Evolutionary conservation across 768 basidiomycete species (phyloP), one percentile per base, ranked within the genome.

Genomic region (Phaffia tasmanica): DNA sequence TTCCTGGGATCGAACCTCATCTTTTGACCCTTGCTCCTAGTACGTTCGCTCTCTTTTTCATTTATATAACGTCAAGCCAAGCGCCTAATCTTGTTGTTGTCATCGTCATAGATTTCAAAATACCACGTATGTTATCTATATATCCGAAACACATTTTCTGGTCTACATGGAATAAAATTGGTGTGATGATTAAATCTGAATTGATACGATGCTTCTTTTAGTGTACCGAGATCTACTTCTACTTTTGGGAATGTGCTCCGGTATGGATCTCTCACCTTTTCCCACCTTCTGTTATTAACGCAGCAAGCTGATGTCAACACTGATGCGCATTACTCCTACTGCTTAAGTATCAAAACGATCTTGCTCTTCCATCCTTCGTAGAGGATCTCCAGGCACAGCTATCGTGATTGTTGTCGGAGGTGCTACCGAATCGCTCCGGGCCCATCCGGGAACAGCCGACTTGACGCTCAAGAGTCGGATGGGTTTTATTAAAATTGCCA

Each of bases 341-440:
- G 15, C n/a, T 54, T 11, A 42, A 42, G 95, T 99, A 27, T 90
- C 88, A 72, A 93, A 89, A 76, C 81, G 69, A 87, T 57, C 88
- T 1, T 99, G 95, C 76, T 85, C 86, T 47, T 91, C 90, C 76
- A 94, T 97, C 67, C 79, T 99, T 81, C 83, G 23, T 1, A 65
- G 79, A 81, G 79, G 79, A 23, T 73, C 77, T 0, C 59, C 25
- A 21, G 80, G 80, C 14, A 72, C 72, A 21, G 84, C 90, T 0
- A 91, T 98, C 72, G 88, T 87, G 3, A 98, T 99, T 67, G 93
- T 99, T 3, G 86, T 99, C 1, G 95, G 95, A 0, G 95, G 95
- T 27, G 94, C 95, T 0, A 86, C 93, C 19, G 95, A 98, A 79
- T 89, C 87, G 75, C 77, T 99, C 72, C 86, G 85, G 71, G 95